Conservation (phyloP, 1,139 yeast species). For the Petasospora rhodanensis region DNA sequence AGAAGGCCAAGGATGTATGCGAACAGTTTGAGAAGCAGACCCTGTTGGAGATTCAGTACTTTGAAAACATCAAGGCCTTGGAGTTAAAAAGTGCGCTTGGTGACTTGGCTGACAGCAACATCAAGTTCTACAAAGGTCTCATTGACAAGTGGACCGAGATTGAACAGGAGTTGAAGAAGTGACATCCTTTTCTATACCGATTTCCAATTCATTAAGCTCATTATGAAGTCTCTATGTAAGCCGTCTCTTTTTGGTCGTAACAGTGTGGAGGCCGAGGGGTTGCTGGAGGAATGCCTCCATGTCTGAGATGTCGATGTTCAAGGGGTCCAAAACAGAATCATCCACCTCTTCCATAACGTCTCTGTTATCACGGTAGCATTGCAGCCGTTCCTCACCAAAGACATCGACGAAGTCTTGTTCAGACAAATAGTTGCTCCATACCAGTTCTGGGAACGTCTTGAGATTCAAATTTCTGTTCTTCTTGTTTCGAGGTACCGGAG, state of each 20-base stretch:
- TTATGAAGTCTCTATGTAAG: too few species aligned
- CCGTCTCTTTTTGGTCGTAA: conserved; percentile 6
- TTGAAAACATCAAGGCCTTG: conserved; percentile 73
- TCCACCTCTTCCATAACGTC: conserved; percentile 27
- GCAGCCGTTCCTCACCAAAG: conserved; percentile 42
- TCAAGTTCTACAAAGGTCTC: conserved; percentile 68
- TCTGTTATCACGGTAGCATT: conserved; percentile 27
- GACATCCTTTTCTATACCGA: not conserved
- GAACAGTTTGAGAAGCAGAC: conserved; percentile 65
- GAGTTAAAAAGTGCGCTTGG: conserved; percentile 73
- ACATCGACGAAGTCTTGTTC: conserved; percentile 40
- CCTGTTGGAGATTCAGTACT: conserved; percentile 69
- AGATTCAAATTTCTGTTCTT: conserved; percentile 70
- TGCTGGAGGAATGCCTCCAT: conserved; percentile 20
- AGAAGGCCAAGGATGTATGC: conserved; percentile 65
- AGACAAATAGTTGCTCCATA: conserved; percentile 44
- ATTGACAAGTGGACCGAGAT: conserved; percentile 68
- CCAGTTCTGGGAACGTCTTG: conserved; percentile 56
- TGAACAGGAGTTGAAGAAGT: conserved; percentile 37
- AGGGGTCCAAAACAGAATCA: conserved; percentile 26
- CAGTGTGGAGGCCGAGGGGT: conserved; percentile 13
- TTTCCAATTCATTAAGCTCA: too few species aligned
- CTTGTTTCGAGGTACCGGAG: conserved; percentile 77
- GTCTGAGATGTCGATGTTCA: conserved; percentile 19
- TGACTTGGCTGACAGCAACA: conserved; percentile 70